Percentiles rank a stretch among this genome's conserved stretches.
phyloP scores from a whole-genome alignment of 2,329 filamentous ascomycete species.

The Fragosphaeria purpurea region DNA sequence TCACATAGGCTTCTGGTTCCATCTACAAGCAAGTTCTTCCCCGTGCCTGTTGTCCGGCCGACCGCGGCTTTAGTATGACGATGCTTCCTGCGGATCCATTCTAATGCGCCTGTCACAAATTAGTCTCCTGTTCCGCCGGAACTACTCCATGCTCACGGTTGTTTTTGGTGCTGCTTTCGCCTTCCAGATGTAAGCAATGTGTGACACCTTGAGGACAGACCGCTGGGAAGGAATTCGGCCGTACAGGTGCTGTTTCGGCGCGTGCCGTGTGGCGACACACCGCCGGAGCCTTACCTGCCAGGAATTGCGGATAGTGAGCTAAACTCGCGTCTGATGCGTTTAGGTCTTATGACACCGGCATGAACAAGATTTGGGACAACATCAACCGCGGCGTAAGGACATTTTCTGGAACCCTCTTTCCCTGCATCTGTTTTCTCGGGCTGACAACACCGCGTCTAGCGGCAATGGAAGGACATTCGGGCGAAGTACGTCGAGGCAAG shows the following conservation, averaged over 20 bases:
- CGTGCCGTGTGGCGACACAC: too few species aligned
- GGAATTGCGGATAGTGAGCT: too few species aligned
- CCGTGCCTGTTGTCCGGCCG: background rate
- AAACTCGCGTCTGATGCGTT: background rate
- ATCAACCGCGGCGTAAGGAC: conserved; percentile 78
- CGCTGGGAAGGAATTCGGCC: too few species aligned
- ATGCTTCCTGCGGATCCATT: background rate
- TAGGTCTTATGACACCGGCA: conserved; percentile 72
- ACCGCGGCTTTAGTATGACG: background rate
- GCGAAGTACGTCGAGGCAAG: conserved; percentile 67
- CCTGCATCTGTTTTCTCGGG: background rate
- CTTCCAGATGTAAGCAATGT: conserved; percentile 72
- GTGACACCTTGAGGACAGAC: too few species aligned
- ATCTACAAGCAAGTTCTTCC: conserved; percentile 49
- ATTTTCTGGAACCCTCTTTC: background rate
- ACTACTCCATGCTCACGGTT: conserved; percentile 75
- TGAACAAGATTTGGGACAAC: conserved; percentile 82
- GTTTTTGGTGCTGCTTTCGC: conserved; percentile 84
- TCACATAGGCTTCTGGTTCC: conserved; percentile 27
- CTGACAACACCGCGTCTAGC: conserved; percentile 39
- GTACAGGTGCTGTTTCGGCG: too few species aligned
- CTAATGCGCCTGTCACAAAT: conserved; percentile 8
- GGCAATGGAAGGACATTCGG: conserved; percentile 99
- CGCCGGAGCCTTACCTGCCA: too few species aligned
- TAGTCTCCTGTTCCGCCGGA: conserved; percentile 77